Evolutionary conservation across 768 basidiomycete species (phyloP), one percentile per base, ranked within the genome.

Genomic region (Amanita subjunquillea): DNA sequence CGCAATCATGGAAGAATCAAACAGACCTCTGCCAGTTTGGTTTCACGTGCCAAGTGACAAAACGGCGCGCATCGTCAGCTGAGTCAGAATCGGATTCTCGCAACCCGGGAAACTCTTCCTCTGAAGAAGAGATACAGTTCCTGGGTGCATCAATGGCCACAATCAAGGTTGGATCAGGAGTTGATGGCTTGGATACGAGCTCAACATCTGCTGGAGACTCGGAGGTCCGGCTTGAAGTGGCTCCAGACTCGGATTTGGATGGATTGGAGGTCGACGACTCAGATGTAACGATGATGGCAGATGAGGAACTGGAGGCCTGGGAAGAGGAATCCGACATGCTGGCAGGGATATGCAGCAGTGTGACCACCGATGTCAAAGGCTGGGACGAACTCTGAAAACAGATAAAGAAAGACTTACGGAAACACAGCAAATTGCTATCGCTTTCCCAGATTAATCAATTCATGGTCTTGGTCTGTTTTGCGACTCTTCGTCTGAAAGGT

Each of bases 351-450:
- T 17, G 17, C 17, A 17, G 1, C 17, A 17, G 25, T 6, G 25
- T 27, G 8, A 27, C 9, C 4, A 50, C 15, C 6, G 53, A 63
- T 22, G 61, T 65, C 48, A 32, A 52, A 10, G 48, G 56, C 38
- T 67, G 66, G 65, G 47, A 48, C 20, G 57, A 55, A 2, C 57
- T 70, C 36, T 47, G 50, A 15, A 49, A 62, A 7, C 17, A 17
- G 17, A 17, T 17, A 17, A 17, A 17, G 17, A 17, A 17, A 17
- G 17, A 17, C 17, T 17, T 70, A 23, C 60, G 59, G 49, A 65
- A 25, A 25, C 25, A 25, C 25, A 25, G 4, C 25, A 25, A 25
- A 2, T 25, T 2, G 4, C 25, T 25, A 25, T 25, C 25, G 2
- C 25, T 25, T 25, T 25, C 25, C 25, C 25, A 25, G 25, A 25